These are phyloP conservation scores for Pseudozyma flocculosa DNA, from an alignment of 1,284 basidiomycete species.

Conservation along the genomic window DNA sequence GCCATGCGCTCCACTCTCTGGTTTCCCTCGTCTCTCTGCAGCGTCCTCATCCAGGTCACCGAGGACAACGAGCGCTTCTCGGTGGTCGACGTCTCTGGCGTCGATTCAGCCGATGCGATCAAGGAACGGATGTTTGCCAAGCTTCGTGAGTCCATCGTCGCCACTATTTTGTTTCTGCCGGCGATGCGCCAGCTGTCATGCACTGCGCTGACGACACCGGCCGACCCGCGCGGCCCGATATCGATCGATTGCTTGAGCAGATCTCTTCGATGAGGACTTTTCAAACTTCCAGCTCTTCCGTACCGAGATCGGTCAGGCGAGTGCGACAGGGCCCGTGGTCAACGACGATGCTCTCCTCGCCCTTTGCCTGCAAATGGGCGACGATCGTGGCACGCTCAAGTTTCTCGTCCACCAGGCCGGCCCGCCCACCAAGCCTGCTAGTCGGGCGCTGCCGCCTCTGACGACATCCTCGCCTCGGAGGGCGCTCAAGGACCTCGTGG, in stretches of 20 bases:
- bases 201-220: too few relatives aligned
- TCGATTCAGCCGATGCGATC: conserved; percentile 49
- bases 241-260: too few relatives aligned
- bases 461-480: conserved; percentile 13
- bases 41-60: conserved; percentile 55
- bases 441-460: conserved; percentile 36
- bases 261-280: conserved; percentile 42
- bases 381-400: conserved; percentile 55
- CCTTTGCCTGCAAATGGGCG: conserved; percentile 53
- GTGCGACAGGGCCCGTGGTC: conserved; percentile 43
- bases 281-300: conserved; percentile 44
- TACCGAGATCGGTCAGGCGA: conserved; percentile 54
- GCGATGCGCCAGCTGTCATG: too few relatives aligned
- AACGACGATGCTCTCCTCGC: conserved; percentile 54
- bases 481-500: conserved; percentile 13
- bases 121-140: conserved; percentile 54
- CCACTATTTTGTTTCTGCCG: too few relatives aligned
- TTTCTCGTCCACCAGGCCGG: conserved; percentile 48
- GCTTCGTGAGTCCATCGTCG: conserved; percentile 25
- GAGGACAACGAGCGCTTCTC: conserved; percentile 57
- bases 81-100: conserved; percentile 55
- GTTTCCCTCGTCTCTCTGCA: not conserved
- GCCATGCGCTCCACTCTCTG: too few relatives aligned
- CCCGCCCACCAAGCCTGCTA: conserved; percentile 22
- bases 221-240: too few relatives aligned